Evolutionary conservation across 345 rosid species (phyloP).

Genomic region (Ceriops decandra): DNA sequence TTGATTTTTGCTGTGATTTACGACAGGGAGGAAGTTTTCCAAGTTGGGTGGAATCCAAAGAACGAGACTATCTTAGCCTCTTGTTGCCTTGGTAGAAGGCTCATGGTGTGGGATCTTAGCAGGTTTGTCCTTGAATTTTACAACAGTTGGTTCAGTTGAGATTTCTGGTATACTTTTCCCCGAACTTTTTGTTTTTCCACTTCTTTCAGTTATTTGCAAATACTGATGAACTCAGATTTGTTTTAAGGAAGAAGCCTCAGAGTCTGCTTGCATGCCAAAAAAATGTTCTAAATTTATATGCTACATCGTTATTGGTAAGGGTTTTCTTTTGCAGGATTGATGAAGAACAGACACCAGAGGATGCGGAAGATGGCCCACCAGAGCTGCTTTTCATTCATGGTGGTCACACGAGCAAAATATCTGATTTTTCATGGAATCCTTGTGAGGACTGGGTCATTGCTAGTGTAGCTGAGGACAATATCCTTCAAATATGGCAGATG

Average conservation of each 20-base stretch:
- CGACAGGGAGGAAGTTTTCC: constrained; percentile 96
- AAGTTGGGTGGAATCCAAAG: constrained; percentile 97
- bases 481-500: constrained; percentile 99
- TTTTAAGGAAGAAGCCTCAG: not conserved
- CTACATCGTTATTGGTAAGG: not conserved
- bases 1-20: constrained; percentile 16
- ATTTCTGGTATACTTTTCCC: not conserved
- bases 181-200: not conserved
- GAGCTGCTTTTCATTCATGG: constrained; percentile 98
- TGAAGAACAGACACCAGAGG: constrained; percentile 40
- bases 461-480: constrained; percentile 98
- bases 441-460: constrained; percentile 97
- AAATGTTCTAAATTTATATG: too few species aligned
- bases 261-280: not conserved
- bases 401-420: constrained; percentile 96
- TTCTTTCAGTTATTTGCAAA: not conserved
- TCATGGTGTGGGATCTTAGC: constrained; percentile 99
- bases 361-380: constrained; percentile 99
- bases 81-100: constrained; percentile 98
- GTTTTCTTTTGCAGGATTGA: constrained; percentile 26
- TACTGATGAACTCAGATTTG: not conserved
- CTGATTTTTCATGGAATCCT: constrained; percentile 99
- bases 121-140: constrained; percentile 47
- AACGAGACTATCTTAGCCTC: constrained; percentile 98
- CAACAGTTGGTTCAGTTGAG: not conserved